Evolutionary conservation across 2,329 filamentous ascomycete genomes (phyloP), one percentile per base, ranked within the genome.

Genomic region (Nannizziopsis arthrosporioides): DNA sequence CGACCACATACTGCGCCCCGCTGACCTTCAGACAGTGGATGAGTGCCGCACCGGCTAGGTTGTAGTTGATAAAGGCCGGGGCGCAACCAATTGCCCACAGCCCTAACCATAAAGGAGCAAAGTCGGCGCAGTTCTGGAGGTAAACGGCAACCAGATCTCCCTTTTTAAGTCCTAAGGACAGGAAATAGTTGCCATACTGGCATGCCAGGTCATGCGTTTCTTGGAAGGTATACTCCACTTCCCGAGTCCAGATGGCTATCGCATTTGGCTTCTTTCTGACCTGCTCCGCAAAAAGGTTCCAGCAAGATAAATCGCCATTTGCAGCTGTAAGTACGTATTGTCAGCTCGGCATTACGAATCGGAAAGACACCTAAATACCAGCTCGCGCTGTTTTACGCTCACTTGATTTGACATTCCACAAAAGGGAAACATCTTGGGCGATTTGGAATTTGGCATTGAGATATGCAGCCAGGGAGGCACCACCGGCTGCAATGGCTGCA

Each of bases 21-120:
- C 75, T 76, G 45, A 82, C 71, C 51, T 70, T 72, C 32, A 85
- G 59, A 47, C 80, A 85, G 62, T 85, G 81, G 40, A 84, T 57
- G 53, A 86, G 62, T 1, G 80, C 76, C 53, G 80, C 74, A 0
- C 76, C 78, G 6, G 73, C 70, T 6, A 86, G 67, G 57, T 85
- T 81, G 60, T 81, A 78, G 60, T 86, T 86, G 60, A 86, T 81
- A 63, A 83, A 74, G 0, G 82, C 81, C 0, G 82, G 82, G 0
- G 79, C 80, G 11, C 78, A 78, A 2, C 82, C 82, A 48, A 85
- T 75, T 8, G 77, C 73, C 71, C 76, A 76, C 2, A 81, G 65
- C 0, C 76, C 82, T 36, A 85, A 59, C 76, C 81, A 82, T 2
- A 74, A 73, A 42, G 83, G 76, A 7, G 82, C 57, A 55, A 85